Percentiles rank a stretch among this genome's conserved stretches.
Conservation (phyloP, 2,329 filamentous ascomycete species). For the Conoideocrella luteorostrata region DNA sequence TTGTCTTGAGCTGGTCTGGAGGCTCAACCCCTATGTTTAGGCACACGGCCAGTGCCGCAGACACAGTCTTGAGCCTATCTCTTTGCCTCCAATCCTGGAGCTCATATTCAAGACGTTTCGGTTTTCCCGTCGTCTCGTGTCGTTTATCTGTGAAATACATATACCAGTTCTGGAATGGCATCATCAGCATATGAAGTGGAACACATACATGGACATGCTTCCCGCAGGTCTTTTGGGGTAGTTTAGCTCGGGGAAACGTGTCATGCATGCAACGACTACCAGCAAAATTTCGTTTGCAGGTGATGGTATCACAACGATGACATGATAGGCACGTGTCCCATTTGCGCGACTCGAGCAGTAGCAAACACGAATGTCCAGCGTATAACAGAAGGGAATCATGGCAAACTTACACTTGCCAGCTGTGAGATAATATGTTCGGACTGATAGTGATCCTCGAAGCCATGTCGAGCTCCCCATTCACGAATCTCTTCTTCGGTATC, state of each 20-base stretch:
- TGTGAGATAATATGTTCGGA: slow-evolving; percentile 84
- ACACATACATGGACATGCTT: too few species aligned
- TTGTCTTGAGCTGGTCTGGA: slow-evolving; percentile 93
- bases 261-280: background rate
- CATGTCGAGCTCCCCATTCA: slow-evolving; percentile 64
- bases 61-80: slow-evolving; percentile 93
- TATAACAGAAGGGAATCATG: background rate
- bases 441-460: slow-evolving; percentile 88
- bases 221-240: too few species aligned
- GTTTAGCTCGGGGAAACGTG: background rate
- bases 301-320: slow-evolving; percentile 7
- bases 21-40: slow-evolving; percentile 97
- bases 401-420: slow-evolving; percentile 63
- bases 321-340: slow-evolving; percentile 5
- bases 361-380: background rate
- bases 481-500: slow-evolving; percentile 39
- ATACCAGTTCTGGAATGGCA: slow-evolving; percentile 72
- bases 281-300: background rate
- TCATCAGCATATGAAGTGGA: slow-evolving; percentile 2
- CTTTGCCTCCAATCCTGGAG: slow-evolving; percentile 96
- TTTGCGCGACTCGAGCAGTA: slow-evolving; percentile 6
- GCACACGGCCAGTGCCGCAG: slow-evolving; percentile 87
- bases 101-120: slow-evolving; percentile 58
- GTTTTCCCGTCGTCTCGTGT: slow-evolving; percentile 88
- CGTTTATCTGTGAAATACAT: slow-evolving; percentile 99